These are phyloP conservation scores for Umbelopsis vinacea DNA, from an alignment of 192 early-diverging fungal species.

Conservation along the genomic window DNA sequence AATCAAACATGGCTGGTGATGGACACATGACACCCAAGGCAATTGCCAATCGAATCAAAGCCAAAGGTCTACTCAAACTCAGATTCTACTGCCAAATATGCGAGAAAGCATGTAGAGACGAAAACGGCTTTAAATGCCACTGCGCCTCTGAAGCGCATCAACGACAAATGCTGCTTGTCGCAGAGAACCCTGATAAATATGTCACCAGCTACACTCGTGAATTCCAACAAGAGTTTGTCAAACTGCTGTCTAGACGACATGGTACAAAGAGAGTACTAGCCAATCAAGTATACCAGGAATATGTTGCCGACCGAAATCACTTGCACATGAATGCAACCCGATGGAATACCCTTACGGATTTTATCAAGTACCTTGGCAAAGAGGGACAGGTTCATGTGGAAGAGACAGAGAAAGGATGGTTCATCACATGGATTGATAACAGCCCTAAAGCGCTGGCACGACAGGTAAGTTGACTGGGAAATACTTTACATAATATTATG, in stretches of 20 bases:
- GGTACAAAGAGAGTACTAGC: conserved; percentile 83
- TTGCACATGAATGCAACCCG: conserved; percentile 95
- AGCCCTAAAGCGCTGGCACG: conserved; percentile 85
- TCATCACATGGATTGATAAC: conserved; percentile 90
- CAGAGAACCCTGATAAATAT: conserved; percentile 78
- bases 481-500: neutral
- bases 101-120: conserved; percentile 87
- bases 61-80: conserved; percentile 89
- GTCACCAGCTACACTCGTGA: conserved; percentile 76
- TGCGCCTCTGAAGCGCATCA: conserved; percentile 88
- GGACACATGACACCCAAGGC: conserved; percentile 84
- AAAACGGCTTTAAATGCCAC: conserved; percentile 97
- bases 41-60: conserved; percentile 87
- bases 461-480: conserved; percentile 51
- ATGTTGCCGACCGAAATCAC: conserved; percentile 88
- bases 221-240: conserved; percentile 85
- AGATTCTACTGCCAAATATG: conserved; percentile 96
- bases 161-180: conserved; percentile 88
- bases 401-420: conserved; percentile 90
- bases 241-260: conserved; percentile 80
- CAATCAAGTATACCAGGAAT: conserved; percentile 98
- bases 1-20: conserved; percentile 62
- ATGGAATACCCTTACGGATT: conserved; percentile 91
- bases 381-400: conserved; percentile 86
- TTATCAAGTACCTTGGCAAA: conserved; percentile 83